Evolutionary conservation across 2,329 filamentous ascomycete species (phyloP), one percentile per base, ranked within the genome.

Genomic region (Colletotrichum sansevieriae): DNA sequence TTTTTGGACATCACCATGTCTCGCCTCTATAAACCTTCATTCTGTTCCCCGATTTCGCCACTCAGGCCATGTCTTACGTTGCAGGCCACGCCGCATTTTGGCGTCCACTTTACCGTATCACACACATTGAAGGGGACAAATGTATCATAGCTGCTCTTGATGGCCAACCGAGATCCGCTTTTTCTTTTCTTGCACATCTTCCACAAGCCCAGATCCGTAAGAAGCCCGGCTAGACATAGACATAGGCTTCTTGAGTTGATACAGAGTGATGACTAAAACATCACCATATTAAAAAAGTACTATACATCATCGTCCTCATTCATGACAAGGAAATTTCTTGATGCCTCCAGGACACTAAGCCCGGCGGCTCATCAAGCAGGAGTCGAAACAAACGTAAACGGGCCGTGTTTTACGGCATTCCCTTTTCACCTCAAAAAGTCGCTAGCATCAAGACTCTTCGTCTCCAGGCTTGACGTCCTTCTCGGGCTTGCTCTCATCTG

Each of bases 391-490:
- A 39, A 60, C 3, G 15, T 49, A 44, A 35, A 22, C 35, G 18
- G 18, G 5, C 12, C 52, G 35, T 22, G 10, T 43, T 25, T 29
- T 7, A 29, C 29, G 29, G 6, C 29, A 25, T 9, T 49, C 2
- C 8, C 13, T 49, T 9, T 49, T 11, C 22, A 9, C 54, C 41
- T 25, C 43, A 20, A 11, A 18, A 39, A 51, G 47, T 43, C n/a
- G 15, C 41, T 13, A 25, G 11, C 41, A 25, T 55, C 44, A 70
- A 4, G 43, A 22, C 18, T 67, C 57, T 12, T 65, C 59, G 68
- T 69, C 71, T 46, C 68, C 57, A 13, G 59, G 15, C 37, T 43
- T 35, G 15, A 25, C 71, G 68, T 71, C 71, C 67, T 73, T 77
- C 73, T 54, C 37, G 73, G 10, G 39, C 51, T 25, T 57, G 47